Base-by-base conservation (phyloP, 441 rosid species). In the Viola pubescens region DNA sequence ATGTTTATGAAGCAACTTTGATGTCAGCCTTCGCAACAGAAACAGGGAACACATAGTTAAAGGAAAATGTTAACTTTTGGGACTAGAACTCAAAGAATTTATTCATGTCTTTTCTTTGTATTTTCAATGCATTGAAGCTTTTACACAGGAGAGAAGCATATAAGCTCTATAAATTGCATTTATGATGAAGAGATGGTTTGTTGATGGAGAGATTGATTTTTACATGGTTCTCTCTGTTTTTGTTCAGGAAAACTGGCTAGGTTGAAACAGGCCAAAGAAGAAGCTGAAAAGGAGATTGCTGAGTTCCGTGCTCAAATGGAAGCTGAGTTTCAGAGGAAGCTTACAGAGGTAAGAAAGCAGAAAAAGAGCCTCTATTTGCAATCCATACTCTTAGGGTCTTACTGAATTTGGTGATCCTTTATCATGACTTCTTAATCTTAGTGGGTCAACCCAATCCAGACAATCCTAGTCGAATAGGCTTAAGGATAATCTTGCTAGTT, bases 201-300 rank as follows among this genome's bases (percentile, higher is more conserved):
- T 47, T 59, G 50, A 7, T 58, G 10, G 48, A 14, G 71, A 57
- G 10, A 49, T 56, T 61, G 63, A 46, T 53, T 58, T 34, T 65
- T 45, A 58, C 50, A 52, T 47, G 3, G 34, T 60, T 56, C 26
- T 52, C 38, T 53, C 54, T 45, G 6, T 48, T 68, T 47, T 8
- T 57, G 13, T 66, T 14, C 73, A 88, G 95, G 76, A 16, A 94
- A 89, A 82, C 51, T 82, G 82, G 82, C 89, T 74, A 82, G 94
- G 59, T 68, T 94, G 71, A 88, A 82, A 74, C 89, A 82, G 75
- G 96, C 97, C 62, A 86, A 89, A 72, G 94, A 89, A 54, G 91
- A 92, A 73, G 91, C 94, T 39, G 95, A 79, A 61, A 86, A 68
- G 76, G 97, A 89, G 72, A 69, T 88, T 66, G 81, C 88, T 58